phyloP scores from a whole-genome alignment of 345 rosid species.

The Fremontodendron californicum region DNA sequence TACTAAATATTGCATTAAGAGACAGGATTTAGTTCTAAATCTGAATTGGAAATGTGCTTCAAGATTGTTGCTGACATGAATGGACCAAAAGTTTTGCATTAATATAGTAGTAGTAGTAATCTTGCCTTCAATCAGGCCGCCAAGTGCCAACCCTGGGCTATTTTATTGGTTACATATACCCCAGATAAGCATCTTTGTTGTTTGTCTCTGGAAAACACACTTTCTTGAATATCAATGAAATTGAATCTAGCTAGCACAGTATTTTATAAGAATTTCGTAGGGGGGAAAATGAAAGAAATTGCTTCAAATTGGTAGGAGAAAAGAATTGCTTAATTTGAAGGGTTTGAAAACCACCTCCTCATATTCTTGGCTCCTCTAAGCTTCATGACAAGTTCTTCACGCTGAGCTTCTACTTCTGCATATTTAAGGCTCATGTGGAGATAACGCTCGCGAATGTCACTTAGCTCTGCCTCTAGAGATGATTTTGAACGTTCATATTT shows the following conservation, averaged over 20 bases:
- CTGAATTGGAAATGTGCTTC: not conserved
- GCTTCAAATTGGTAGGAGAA: not conserved
- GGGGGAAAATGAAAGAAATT: not conserved
- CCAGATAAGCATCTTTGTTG: not conserved
- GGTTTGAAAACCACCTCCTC: slow-evolving; percentile 37
- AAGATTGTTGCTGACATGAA: not conserved
- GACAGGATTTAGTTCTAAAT: not conserved
- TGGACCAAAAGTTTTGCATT: not conserved
- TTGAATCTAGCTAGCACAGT: not conserved
- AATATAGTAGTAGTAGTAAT: not conserved
- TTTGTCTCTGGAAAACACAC: not conserved
- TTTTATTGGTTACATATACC: slow-evolving; percentile 1
- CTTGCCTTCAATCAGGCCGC: not conserved
- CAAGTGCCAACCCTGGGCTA: not conserved
- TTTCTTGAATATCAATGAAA: not conserved
- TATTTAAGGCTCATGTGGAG: slow-evolving; percentile 58
- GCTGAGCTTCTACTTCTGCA: slow-evolving; percentile 54
- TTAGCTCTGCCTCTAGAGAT: slow-evolving; percentile 47
- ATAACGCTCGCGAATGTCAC: slow-evolving; percentile 50
- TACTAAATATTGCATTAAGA: not conserved
- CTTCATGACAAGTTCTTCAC: slow-evolving; percentile 63
- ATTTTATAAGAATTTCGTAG: not conserved
- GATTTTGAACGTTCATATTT: slow-evolving; percentile 44
- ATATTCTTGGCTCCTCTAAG: slow-evolving; percentile 37
- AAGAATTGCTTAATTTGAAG: not conserved